Evolutionary conservation across 768 basidiomycete species (phyloP).

Genomic region (Mycena olivaceomarginata): DNA sequence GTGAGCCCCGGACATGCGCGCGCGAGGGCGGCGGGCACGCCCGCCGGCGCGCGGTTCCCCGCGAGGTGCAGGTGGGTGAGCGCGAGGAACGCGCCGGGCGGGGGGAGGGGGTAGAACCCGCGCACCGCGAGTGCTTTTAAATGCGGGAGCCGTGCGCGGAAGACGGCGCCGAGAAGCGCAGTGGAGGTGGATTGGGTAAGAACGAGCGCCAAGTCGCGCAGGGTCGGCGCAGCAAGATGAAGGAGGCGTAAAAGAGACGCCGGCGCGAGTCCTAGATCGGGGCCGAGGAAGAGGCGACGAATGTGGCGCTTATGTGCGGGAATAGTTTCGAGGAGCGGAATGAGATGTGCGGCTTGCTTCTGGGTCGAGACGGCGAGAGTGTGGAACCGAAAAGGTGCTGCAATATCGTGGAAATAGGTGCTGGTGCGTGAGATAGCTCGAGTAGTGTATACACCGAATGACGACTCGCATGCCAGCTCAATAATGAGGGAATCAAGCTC

Average conservation of each 20-base stretch:
- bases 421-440: constrained; percentile 28
- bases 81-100: constrained; percentile 23
- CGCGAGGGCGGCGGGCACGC: constrained; percentile 5
- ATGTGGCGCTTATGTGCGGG: constrained; percentile 6
- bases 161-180: constrained; percentile 12
- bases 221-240: constrained; percentile 10
- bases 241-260: constrained; percentile 2
- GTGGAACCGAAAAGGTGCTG: constrained; percentile 25
- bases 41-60: constrained; percentile 20
- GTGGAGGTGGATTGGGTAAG: not conserved
- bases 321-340: not conserved
- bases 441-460: not conserved
- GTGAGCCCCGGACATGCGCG: constrained; percentile 19
- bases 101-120: constrained; percentile 33
- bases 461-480: constrained; percentile 16
- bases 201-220: constrained; percentile 4
- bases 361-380: constrained; percentile 11
- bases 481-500: constrained; percentile 30
- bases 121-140: constrained; percentile 8
- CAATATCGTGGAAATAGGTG: constrained; percentile 22
- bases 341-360: not conserved
- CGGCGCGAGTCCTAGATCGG: not conserved
- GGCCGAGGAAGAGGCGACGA: constrained; percentile 16
- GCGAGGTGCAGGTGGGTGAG: constrained; percentile 27
- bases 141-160: constrained; percentile 15